A percentile compares a stretch with the other conserved stretches of the same genome.
These are phyloP conservation scores for Chaetomium strumarium DNA, from an alignment of 2,329 filamentous ascomycete species.

Conservation along the genomic window DNA sequence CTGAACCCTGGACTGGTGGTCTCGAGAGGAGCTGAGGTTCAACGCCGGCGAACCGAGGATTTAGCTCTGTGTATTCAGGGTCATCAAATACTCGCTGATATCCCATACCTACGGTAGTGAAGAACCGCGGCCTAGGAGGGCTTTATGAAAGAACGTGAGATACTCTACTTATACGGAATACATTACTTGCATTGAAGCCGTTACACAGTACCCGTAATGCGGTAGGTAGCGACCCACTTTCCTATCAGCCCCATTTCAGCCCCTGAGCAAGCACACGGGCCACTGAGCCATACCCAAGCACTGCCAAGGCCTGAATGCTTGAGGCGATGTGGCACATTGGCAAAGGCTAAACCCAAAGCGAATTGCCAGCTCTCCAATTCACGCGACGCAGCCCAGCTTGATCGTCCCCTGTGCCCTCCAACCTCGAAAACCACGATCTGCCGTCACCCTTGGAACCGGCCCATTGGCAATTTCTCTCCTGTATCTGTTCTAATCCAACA, in stretches of 20 bases:
- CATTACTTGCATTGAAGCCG: too few species aligned
- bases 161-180: too few species aligned
- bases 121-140: too few species aligned
- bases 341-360: conserved; percentile 14
- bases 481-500: background rate
- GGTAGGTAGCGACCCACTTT: background rate
- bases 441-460: background rate
- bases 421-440: background rate
- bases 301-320: conserved; percentile 9
- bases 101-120: too few species aligned
- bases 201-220: too few species aligned
- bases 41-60: too few species aligned
- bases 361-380: conserved; percentile 22
- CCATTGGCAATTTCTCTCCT: background rate
- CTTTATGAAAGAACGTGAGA: too few species aligned
- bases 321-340: conserved; percentile 27
- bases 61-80: too few species aligned
- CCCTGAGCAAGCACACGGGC: conserved; percentile 10
- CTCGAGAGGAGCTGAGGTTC: too few species aligned
- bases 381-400: conserved; percentile 8
- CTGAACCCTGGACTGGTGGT: too few species aligned
- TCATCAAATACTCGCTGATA: too few species aligned
- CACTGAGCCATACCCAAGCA: background rate
- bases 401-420: conserved; percentile 1
- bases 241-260: conserved; percentile 6